Conservation (phyloP, 805 yeast genomes). For the Grigorovia jiainica region DNA sequence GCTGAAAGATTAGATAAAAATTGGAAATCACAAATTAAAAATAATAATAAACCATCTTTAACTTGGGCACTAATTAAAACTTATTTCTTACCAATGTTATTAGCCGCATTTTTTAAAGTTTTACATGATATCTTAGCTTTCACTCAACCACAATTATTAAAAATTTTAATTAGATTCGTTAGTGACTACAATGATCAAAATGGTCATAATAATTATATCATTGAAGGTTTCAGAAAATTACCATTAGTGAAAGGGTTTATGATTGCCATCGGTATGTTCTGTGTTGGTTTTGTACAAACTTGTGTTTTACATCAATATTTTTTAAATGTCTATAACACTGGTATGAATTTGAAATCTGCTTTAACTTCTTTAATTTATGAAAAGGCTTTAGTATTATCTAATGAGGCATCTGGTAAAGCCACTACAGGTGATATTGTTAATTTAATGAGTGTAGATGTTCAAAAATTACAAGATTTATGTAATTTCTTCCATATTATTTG, state of each 20-base stretch:
- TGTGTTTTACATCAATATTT: slow-evolving; percentile 71
- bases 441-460: slow-evolving; percentile 89
- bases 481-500: slow-evolving; percentile 73
- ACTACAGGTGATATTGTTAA: slow-evolving; percentile 91
- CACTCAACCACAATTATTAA: slow-evolving; percentile 77
- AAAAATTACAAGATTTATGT: slow-evolving; percentile 73
- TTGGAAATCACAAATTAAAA: slow-evolving; percentile 55
- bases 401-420: slow-evolving; percentile 59
- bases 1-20: slow-evolving; percentile 40
- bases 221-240: background rate
- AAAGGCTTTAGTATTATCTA: slow-evolving; percentile 59
- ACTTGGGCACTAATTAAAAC: slow-evolving; percentile 53
- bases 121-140: slow-evolving; percentile 74
- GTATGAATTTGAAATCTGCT: slow-evolving; percentile 66
- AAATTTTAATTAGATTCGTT: slow-evolving; percentile 53
- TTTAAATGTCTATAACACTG: slow-evolving; percentile 62
- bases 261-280: slow-evolving; percentile 68
- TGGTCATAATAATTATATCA: slow-evolving; percentile 1
- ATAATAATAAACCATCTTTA: slow-evolving; percentile 38
- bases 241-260: slow-evolving; percentile 69
- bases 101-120: slow-evolving; percentile 66
- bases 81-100: slow-evolving; percentile 60
- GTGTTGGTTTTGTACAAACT: slow-evolving; percentile 69
- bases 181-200: slow-evolving; percentile 35
- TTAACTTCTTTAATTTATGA: slow-evolving; percentile 58